phyloP scores from a whole-genome alignment of 192 early-diverging fungal genomes.

The Diversispora epigaea region DNA sequence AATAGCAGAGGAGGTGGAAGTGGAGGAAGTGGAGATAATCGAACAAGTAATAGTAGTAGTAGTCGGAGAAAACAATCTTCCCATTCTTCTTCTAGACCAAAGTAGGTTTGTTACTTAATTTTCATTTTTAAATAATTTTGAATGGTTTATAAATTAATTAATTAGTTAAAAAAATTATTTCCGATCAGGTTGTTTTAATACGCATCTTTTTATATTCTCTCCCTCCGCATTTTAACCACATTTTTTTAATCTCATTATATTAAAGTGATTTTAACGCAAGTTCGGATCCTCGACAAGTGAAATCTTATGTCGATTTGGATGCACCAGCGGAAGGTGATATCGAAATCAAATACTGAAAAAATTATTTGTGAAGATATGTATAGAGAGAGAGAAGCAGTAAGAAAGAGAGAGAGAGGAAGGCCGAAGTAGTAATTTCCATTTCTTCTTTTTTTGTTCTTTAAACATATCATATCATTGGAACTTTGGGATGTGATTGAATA shows the following conservation, averaged over 20 bases:
- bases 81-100: conserved; percentile 22
- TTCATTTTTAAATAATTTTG: not conserved
- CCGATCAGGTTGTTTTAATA: no score
- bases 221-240: no score
- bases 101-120: conserved; percentile 30
- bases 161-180: not conserved
- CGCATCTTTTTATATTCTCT: no score
- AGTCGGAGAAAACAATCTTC: not conserved
- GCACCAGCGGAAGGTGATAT: conserved; percentile 76
- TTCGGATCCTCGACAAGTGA: conserved; percentile 73
- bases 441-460: no score
- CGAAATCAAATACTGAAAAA: conserved; percentile 52
- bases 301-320: conserved; percentile 87
- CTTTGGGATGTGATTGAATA: no score
- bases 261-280: conserved; percentile 36
- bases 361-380: not conserved
- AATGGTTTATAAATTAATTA: not conserved
- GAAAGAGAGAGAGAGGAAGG: no score
- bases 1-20: not conserved
- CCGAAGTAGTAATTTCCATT: no score
- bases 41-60: not conserved
- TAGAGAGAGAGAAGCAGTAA: not conserved
- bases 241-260: not conserved
- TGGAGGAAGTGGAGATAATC: not conserved
- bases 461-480: no score